Conservation (phyloP, 352 stramenopile genomes). For the Globisporangium orthogonon region DNA sequence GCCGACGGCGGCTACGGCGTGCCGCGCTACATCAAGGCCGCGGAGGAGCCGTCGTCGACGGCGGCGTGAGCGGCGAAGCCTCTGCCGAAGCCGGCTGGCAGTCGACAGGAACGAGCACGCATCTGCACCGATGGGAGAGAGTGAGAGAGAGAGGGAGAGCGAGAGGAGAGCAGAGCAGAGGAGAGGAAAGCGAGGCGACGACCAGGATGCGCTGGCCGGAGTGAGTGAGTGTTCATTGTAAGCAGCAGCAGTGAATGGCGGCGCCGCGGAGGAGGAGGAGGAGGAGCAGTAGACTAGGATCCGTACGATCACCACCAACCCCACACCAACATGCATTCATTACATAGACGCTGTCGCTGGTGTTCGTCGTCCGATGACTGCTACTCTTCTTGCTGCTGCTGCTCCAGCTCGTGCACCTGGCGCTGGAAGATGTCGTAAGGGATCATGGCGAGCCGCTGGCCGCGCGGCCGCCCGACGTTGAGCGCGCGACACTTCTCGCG, state of each 20-base stretch:
- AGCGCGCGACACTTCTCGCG: constrained; percentile 32
- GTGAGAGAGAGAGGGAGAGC: neutral
- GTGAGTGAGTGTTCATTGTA: neutral
- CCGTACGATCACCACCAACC: constrained; percentile 1
- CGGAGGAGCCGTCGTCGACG: constrained; percentile 26
- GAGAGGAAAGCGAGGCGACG: neutral
- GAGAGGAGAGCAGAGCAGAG: too few species aligned
- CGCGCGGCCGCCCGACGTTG: constrained; percentile 42
- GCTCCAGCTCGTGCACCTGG: constrained; percentile 12
- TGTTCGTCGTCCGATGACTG: neutral
- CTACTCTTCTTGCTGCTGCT: constrained; percentile 11
- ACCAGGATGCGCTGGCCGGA: neutral
- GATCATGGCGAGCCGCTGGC: constrained; percentile 38
- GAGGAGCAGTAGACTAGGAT: constrained; percentile 1
- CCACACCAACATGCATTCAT: neutral
- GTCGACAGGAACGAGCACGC: neutral
- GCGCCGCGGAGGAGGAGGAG: neutral
- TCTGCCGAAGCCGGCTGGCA: too few species aligned
- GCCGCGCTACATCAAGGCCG: constrained; percentile 85
- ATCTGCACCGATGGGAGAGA: neutral
- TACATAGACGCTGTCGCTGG: constrained; percentile 4
- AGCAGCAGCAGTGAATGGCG: neutral
- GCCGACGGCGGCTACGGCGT: constrained; percentile 79
- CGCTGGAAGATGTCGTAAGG: constrained; percentile 29
- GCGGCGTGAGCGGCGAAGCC: constrained; percentile 1